A percentile compares a stretch with the other conserved stretches of the same genome.
These are phyloP conservation scores for Gamsiella multidivaricata DNA, from an alignment of 192 early-diverging fungal genomes.

Conservation along the genomic window DNA sequence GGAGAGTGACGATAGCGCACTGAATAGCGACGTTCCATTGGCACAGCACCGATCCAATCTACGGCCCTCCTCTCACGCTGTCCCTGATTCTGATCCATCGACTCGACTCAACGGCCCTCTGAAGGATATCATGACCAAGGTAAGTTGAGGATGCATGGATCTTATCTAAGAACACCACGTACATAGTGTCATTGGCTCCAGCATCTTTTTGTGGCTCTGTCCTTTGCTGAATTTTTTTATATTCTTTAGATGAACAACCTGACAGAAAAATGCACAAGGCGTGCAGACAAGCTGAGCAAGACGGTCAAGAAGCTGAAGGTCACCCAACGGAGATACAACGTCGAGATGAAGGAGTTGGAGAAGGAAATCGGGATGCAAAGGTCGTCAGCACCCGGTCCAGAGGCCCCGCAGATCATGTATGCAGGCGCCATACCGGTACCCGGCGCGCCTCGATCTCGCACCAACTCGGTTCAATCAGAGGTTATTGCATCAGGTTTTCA, in stretches of 20 bases:
- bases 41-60: not conserved
- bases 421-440: too few species aligned
- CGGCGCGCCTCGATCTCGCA: constrained; percentile 4
- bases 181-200: too few species aligned
- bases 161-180: too few species aligned
- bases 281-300: not conserved
- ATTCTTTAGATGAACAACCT: constrained; percentile 4
- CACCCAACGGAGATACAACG: not conserved
- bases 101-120: constrained; percentile 9
- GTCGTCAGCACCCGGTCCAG: not conserved
- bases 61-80: not conserved
- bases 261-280: not conserved
- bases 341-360: constrained; percentile 11
- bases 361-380: not conserved
- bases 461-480: not conserved
- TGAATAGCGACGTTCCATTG: constrained; percentile 17
- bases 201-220: too few species aligned
- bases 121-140: constrained; percentile 8
- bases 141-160: too few species aligned
- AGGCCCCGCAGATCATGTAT: too few species aligned
- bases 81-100: not conserved
- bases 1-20: constrained; percentile 4
- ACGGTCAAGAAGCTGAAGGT: constrained; percentile 7
- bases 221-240: too few species aligned
- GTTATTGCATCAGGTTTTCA: not conserved